Base-by-base conservation (phyloP, 805 yeast species). In the Hanseniaspora hatyaiensis region DNA sequence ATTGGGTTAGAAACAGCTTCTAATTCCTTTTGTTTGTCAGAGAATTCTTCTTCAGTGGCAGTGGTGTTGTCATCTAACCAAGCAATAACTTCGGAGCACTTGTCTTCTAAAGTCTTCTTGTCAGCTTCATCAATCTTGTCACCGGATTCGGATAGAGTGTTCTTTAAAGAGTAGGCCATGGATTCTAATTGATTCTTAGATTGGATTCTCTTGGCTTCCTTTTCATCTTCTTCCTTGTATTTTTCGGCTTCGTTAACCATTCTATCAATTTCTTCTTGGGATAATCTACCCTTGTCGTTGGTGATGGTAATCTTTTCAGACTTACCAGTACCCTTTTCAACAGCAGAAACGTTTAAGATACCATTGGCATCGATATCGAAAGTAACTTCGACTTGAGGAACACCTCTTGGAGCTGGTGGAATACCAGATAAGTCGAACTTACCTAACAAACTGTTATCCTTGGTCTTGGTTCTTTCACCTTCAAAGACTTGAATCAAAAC, bases 391-490 rank as follows among this genome's bases (percentile, higher is more conserved):
- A 88, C 81, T 75, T 87, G 96, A 64, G 96, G 96, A 61, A 83
- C 94, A 79, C 96, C 96, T 76, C 96, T 86, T 73, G 96, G 96
- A 48, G 96, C 96, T 59, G 96, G 96, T 65, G 96, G 96, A 56
- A 88, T 88, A 68, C 96, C 96, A 58, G 92, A 71, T 63, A 88
- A 78, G 72, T 88, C 96, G 74, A 88, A 88, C 74, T 88, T 88
- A 77, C 96, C 96, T 64, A 88, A 81, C 68, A 86, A 70, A 81
- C 87, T 88, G 83, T 88, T 88, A 71, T 89, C 97, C 76, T 81
- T 83, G 49, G 96, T 87, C 74, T 80, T 80, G 56, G 95, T 83
- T 76, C 96, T 85, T 77, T 88, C 97, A 82, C 97, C 97, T 77
- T 88, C 96, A 64, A 73, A 88, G 59, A 88, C 97, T 77, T 88